Conservation (phyloP, 1,139 yeast species). For the Taphrina deformans region DNA sequence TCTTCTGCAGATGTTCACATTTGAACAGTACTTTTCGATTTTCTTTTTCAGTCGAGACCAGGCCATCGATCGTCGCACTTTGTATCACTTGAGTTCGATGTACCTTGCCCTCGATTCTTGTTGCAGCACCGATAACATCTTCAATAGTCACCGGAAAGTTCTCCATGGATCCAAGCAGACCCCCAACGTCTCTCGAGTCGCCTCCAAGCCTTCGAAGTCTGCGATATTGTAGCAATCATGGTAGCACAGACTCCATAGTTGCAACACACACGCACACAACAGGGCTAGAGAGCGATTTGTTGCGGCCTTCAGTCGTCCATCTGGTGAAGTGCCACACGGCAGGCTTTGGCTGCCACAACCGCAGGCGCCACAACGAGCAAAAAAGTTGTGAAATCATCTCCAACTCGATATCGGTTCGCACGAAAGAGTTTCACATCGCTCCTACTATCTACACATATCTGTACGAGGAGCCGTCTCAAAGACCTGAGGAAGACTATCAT, state of each 20-base stretch:
- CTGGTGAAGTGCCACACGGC: background rate
- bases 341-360: background rate
- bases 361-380: background rate
- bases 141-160: constrained; percentile 1
- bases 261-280: no score
- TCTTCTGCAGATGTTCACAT: constrained; percentile 38
- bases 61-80: constrained; percentile 33
- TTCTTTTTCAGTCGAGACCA: constrained; percentile 22
- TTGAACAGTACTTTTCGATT: constrained; percentile 34
- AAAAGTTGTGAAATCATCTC: constrained; percentile 10
- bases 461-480: no score
- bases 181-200: no score
- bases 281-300: no score
- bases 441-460: no score
- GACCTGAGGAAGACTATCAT: no score
- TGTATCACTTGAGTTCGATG: constrained; percentile 38
- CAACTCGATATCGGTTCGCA: background rate
- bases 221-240: no score
- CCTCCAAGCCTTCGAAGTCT: no score
- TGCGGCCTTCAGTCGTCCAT: background rate
- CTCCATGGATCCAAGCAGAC: background rate
- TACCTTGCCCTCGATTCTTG: constrained; percentile 28
- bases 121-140: constrained; percentile 35
- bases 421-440: no score
- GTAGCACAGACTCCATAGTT: no score